Evolutionary conservation across 2,329 filamentous ascomycete genomes (phyloP).

Genomic region (Lizonia empirigonia): DNA sequence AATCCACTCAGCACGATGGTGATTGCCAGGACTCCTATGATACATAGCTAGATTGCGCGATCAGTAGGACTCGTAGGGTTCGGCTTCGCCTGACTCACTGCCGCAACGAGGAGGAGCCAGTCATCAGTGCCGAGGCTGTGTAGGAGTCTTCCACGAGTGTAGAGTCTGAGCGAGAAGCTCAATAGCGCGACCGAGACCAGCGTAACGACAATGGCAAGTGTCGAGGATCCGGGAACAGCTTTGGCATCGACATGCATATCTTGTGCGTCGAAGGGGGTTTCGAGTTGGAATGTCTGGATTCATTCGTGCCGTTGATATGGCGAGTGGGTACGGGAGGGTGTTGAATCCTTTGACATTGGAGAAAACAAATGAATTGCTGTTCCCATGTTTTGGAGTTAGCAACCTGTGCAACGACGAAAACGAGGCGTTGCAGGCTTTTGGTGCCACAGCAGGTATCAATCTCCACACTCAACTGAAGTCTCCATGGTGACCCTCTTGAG

Average conservation of each 20-base stretch:
- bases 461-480: conserved; percentile 7
- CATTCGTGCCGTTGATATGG: conserved; percentile 20
- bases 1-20: not conserved
- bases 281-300: conserved; percentile 13
- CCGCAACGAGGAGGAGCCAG: conserved; percentile 50
- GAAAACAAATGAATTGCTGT: conserved; percentile 1
- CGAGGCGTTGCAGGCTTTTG: conserved; percentile 3
- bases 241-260: conserved; percentile 32
- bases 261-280: conserved; percentile 15
- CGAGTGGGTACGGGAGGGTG: not conserved
- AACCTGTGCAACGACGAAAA: conserved; percentile 2
- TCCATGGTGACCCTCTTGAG: conserved; percentile 6
- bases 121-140: conserved; percentile 59
- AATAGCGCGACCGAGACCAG: conserved; percentile 51
- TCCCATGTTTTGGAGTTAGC: conserved; percentile 2
- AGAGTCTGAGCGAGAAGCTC: conserved; percentile 50
- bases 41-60: conserved; percentile 12
- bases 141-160: conserved; percentile 54
- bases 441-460: conserved; percentile 10
- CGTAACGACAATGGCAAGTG: conserved; percentile 49
- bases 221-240: conserved; percentile 18
- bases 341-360: not conserved
- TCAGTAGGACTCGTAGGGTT: not conserved
- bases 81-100: conserved; percentile 35
- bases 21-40: conserved; percentile 18